Percentiles rank a stretch among this genome's conserved stretches.
Evolutionary conservation across 1,284 basidiomycete species (phyloP).

Genomic region (Heterobasidion parviporum): DNA sequence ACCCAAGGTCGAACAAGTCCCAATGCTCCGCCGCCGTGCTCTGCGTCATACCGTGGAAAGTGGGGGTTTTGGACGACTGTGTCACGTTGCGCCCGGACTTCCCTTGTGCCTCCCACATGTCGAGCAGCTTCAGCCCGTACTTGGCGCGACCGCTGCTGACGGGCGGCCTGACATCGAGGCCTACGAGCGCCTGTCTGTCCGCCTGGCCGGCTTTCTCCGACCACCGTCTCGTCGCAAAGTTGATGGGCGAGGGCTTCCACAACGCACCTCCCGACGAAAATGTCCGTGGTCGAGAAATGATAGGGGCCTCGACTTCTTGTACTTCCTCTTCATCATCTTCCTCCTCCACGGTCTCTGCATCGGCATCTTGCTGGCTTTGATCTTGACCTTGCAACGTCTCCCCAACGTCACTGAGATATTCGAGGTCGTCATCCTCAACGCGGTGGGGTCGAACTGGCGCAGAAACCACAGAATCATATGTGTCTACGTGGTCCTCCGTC

Average conservation of each 20-base stretch:
- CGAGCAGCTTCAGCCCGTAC: neutral
- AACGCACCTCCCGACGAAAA: conserved; percentile 20
- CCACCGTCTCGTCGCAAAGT: conserved; percentile 47
- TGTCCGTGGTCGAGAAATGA: conserved; percentile 13
- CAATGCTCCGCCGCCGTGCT: neutral
- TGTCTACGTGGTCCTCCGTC: neutral
- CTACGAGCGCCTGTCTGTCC: neutral
- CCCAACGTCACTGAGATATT: no score
- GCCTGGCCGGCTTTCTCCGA: conserved; percentile 20
- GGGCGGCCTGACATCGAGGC: neutral
- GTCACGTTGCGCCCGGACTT: neutral
- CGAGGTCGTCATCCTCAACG: neutral
- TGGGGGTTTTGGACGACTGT: neutral
- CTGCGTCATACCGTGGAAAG: neutral
- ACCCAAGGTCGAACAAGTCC: conserved; percentile 4
- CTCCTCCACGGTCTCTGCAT: conserved; percentile 16
- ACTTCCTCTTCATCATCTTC: conserved; percentile 23
- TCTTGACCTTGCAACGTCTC: no score
- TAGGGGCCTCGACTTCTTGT: conserved; percentile 30
- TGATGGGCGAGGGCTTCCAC: conserved; percentile 44
- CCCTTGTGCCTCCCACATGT: neutral
- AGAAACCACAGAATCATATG: neutral
- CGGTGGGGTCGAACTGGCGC: neutral
- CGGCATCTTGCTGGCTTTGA: conserved; percentile 9
- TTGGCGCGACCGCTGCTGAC: neutral